These are phyloP conservation scores for Bertia moriformis DNA, from an alignment of 2,329 filamentous ascomycete species.

Conservation along the genomic window DNA sequence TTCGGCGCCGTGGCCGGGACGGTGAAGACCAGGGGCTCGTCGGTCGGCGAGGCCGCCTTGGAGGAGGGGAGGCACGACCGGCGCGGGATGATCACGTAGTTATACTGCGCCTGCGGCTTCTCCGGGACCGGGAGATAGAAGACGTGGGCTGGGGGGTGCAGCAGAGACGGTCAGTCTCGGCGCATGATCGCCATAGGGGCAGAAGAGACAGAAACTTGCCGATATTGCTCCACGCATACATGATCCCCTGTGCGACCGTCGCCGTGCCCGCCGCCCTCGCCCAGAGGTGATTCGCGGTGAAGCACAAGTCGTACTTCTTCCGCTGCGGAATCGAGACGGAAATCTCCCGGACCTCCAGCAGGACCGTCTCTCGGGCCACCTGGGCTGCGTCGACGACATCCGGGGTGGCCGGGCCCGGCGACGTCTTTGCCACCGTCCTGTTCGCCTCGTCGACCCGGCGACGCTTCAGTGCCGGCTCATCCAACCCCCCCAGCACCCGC, in stretches of 20 bases:
- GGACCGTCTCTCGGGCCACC: slow-evolving; percentile 31
- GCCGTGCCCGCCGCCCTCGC: slow-evolving; percentile 35
- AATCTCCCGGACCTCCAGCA: slow-evolving; percentile 50
- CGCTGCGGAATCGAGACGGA: slow-evolving; percentile 53
- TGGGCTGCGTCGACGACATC: slow-evolving; percentile 17
- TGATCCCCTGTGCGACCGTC: slow-evolving; percentile 33
- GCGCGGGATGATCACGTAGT: slow-evolving; percentile 48
- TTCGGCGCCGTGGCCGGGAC: slow-evolving; percentile 45
- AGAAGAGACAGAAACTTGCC: too few species aligned
- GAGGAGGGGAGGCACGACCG: slow-evolving; percentile 36
- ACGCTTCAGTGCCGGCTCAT: slow-evolving; percentile 34
- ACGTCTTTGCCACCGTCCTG: too few species aligned
- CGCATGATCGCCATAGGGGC: too few species aligned
- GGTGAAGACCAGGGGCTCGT: slow-evolving; percentile 50
- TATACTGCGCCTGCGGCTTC: slow-evolving; percentile 50
- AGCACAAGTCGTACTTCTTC: slow-evolving; percentile 53
- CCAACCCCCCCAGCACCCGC: slow-evolving; percentile 15
- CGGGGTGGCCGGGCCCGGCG: too few species aligned
- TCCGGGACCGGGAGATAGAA: slow-evolving; percentile 53
- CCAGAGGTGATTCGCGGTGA: slow-evolving; percentile 44
- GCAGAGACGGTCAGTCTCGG: too few species aligned
- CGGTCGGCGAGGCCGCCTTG: slow-evolving; percentile 14
- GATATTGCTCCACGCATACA: slow-evolving; percentile 46
- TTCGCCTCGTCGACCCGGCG: slow-evolving; percentile 28
- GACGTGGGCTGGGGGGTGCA: slow-evolving; percentile 41